Evolutionary conservation across 176 grass and related monocot species (phyloP), one percentile per base, ranked within the genome.

Genomic region (Zoysia japonica): DNA sequence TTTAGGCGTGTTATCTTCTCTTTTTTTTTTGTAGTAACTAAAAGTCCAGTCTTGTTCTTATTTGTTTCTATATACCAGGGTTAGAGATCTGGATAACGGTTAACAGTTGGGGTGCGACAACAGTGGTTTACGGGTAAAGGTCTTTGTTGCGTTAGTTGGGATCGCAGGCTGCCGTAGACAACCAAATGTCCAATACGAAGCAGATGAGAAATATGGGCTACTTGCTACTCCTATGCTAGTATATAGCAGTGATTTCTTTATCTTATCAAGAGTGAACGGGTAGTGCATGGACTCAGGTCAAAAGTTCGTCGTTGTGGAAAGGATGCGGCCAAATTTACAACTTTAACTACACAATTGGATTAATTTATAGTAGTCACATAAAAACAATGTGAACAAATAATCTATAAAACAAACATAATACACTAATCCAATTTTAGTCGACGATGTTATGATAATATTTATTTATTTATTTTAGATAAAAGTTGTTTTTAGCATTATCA

Each of bases 281-380:
- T 79, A 56, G n/a, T 43, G 11, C 38, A 43, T 79, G 64, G 49
- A 79, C 49, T 68, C n/a, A 1, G 11, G 39, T 68, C 49, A 45
- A 38, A 68, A 79, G 2, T 68, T 56, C 42, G 11, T 68, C 28
- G 28, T 28, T 28, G 28, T 28, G 28, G 28, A 54, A 68, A 14
- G 12, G 77, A 5, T 28, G 40, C 39, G 3, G 64, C 28, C 39
- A 55, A 16, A 61, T 36, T 7, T 45, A 66, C 50, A 28, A 28
- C 28, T 28, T 28, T 28, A 28, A 28, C 28, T 28, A 28, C 28
- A 28, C 28, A 28, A 28, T 28, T 28, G 28, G 28, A 28, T 28
- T 28, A 28, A 28, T 60, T 20, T 9, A 9, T 20, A 28, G 56
- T 5, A 20, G n/a, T n/a, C 56, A 60, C 17, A 60, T 60, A 7